Conservation (phyloP, 2,329 filamentous ascomycete genomes). For the Sarocladiaceae sp. region DNA sequence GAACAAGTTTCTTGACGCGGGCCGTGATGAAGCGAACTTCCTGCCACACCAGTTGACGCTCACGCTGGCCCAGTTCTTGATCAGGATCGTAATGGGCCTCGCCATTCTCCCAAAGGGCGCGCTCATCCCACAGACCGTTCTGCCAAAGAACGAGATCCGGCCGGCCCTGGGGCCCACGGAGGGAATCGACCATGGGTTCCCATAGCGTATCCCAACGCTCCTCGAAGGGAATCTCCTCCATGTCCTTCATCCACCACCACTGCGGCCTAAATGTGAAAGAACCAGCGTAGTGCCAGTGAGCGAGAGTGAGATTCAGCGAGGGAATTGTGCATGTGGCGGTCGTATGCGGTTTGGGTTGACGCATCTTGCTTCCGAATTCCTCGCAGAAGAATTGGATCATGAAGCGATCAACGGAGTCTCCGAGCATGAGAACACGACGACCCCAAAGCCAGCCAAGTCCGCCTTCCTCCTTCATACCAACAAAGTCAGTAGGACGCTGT, state of each 20-base stretch:
- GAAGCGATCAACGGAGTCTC: conserved; percentile 6
- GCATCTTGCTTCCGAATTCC: conserved; percentile 1
- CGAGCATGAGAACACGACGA: conserved; percentile 1
- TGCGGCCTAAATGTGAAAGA: conserved; percentile 1
- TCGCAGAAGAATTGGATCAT: conserved; percentile 6
- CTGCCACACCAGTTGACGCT: conserved; percentile 8
- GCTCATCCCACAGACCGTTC: conserved; percentile 8
- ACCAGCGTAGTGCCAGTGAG: conserved; percentile 9
- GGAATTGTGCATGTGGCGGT: conserved; percentile 3
- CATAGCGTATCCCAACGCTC: conserved; percentile 6
- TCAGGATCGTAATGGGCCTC: conserved; percentile 6
- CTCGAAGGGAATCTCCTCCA: conserved; percentile 6
- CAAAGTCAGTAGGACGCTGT: background rate
- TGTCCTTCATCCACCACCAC: conserved; percentile 10
- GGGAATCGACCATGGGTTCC: background rate
- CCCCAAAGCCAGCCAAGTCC: conserved; percentile 5
- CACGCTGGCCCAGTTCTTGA: conserved; percentile 1
- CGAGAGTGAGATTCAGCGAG: conserved; percentile 2
- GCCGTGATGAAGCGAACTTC: conserved; percentile 7
- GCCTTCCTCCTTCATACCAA: conserved; percentile 4
- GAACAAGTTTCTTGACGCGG: conserved; percentile 5
- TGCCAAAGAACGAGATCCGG: conserved; percentile 6
- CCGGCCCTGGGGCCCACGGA: background rate
- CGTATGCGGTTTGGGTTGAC: conserved; percentile 2
- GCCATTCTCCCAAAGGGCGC: conserved; percentile 5